These are phyloP conservation scores for Malania oleifera DNA, from an alignment of 164 flowering plant species.

Conservation along the genomic window DNA sequence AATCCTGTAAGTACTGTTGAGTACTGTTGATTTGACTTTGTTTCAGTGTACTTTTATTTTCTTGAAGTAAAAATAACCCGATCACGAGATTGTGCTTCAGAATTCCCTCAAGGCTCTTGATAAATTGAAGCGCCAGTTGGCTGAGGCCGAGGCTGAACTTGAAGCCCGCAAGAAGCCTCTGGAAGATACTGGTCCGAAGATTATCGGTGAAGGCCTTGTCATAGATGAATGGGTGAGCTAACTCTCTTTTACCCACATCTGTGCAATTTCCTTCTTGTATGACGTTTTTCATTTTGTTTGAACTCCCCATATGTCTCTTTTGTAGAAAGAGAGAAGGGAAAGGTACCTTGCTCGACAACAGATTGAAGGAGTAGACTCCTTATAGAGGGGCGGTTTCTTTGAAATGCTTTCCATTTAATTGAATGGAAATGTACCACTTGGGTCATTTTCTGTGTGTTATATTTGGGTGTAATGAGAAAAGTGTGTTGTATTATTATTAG, in stretches of 20 bases:
- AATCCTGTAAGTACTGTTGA: not conserved
- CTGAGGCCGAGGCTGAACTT: constrained; percentile 46
- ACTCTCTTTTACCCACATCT: not conserved
- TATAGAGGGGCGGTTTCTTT: too few species aligned
- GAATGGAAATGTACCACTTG: too few species aligned
- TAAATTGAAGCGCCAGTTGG: constrained; percentile 46
- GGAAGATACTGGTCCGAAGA: constrained; percentile 43
- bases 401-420: too few species aligned
- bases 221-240: constrained; percentile 68
- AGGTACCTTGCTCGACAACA: constrained; percentile 88
- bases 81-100: not conserved
- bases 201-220: constrained; percentile 50
- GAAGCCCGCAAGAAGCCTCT: constrained; percentile 46
- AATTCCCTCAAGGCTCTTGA: constrained; percentile 29
- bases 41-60: not conserved
- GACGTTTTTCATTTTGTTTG: not conserved
- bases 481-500: too few species aligned
- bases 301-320: not conserved
- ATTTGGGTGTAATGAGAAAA: too few species aligned
- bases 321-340: constrained; percentile 82
- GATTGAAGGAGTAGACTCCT: constrained; percentile 73
- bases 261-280: not conserved
- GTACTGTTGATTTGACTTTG: not conserved
- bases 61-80: not conserved
- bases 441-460: too few species aligned